Evolutionary conservation across 768 basidiomycete genomes (phyloP).

Genomic region (Lactifluus volemus): DNA sequence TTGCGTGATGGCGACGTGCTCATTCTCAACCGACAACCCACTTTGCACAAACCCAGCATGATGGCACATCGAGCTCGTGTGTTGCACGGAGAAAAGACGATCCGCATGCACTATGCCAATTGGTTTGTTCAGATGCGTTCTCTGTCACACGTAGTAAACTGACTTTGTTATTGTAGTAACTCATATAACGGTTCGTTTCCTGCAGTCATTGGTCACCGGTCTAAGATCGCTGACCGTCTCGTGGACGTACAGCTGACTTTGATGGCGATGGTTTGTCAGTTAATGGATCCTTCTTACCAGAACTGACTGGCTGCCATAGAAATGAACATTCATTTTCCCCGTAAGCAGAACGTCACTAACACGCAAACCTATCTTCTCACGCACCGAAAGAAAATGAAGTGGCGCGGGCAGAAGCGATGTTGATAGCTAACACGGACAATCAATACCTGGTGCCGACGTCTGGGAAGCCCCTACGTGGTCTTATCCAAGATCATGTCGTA

Average conservation of each 20-base stretch:
- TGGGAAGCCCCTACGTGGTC: conserved; percentile 91
- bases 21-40: conserved; percentile 95
- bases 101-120: conserved; percentile 99
- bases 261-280: conserved; percentile 70
- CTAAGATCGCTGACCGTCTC: conserved; percentile 7
- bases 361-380: conserved; percentile 3
- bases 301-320: conserved; percentile 40
- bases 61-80: conserved; percentile 95
- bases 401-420: conserved; percentile 87
- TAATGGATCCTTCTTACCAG: conserved; percentile 1
- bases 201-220: conserved; percentile 6
- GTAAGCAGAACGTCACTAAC: conserved; percentile 37
- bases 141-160: conserved; percentile 18
- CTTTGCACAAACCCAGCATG: conserved; percentile 98
- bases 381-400: conserved; percentile 72
- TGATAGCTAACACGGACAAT: conserved; percentile 96
- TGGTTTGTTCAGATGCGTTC: conserved; percentile 48
- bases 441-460: conserved; percentile 99
- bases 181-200: conserved; percentile 80
- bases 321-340: conserved; percentile 99
- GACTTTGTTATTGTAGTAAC: conserved; percentile 47
- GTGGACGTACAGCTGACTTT: conserved; percentile 60
- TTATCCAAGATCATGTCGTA: conserved; percentile 98
- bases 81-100: conserved; percentile 93
- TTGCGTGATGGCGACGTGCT: conserved; percentile 90